phyloP scores from a whole-genome alignment of 768 basidiomycete species.

The Tulasnella sp. region DNA sequence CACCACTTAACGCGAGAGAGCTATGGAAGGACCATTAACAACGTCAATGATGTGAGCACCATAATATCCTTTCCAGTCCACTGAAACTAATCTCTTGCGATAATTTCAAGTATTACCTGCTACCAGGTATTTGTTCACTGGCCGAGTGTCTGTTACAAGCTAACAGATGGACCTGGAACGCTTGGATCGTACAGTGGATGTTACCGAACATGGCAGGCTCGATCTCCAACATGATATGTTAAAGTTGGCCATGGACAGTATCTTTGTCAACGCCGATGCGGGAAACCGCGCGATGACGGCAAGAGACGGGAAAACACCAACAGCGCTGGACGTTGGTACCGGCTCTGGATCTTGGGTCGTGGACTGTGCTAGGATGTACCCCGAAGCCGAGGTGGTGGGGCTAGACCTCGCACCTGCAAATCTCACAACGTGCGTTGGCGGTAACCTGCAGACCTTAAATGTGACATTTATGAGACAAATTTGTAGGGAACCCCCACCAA shows the following conservation, averaged over 20 bases:
- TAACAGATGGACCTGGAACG: neutral
- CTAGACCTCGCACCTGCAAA: slow-evolving; percentile 24
- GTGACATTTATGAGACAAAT: neutral
- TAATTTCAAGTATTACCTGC: neutral
- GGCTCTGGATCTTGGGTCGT: slow-evolving; percentile 21
- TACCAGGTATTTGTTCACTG: neutral
- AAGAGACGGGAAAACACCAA: neutral
- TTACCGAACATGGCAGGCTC: slow-evolving; percentile 10
- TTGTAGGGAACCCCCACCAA: slow-evolving; percentile 10
- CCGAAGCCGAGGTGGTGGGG: slow-evolving; percentile 13
- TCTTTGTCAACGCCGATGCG: slow-evolving; percentile 15
- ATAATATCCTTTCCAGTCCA: too few species aligned
- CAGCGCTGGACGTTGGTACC: slow-evolving; percentile 21
- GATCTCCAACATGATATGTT: slow-evolving; percentile 24
- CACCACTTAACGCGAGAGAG: slow-evolving; percentile 24
- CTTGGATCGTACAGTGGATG: neutral
- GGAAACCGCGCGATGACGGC: slow-evolving; percentile 6
- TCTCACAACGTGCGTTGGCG: neutral
- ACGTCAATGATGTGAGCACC: slow-evolving; percentile 18
- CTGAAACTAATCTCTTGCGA: neutral
- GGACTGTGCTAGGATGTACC: slow-evolving; percentile 9
- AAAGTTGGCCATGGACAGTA: neutral
- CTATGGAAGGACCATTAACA: slow-evolving; percentile 21
- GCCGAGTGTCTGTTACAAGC: neutral
- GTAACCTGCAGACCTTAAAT: too few species aligned